Evolutionary conservation across 2,329 filamentous ascomycete species (phyloP).

Genomic region (Zasmidium citrigriseum): DNA sequence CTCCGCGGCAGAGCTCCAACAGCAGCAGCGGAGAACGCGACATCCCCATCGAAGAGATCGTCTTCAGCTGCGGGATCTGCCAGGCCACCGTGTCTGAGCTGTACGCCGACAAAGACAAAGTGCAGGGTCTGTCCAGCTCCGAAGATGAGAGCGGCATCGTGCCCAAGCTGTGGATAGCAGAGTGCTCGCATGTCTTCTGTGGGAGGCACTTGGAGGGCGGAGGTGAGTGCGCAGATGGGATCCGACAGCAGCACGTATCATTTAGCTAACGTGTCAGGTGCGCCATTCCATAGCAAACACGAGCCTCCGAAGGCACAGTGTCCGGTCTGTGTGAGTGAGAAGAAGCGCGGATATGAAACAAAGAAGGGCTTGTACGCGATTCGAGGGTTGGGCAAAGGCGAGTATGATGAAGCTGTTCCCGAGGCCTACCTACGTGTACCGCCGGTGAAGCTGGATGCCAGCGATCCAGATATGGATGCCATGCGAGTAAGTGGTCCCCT

Average conservation of each 20-base stretch:
- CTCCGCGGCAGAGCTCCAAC: conserved; percentile 8
- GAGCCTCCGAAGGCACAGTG: conserved; percentile 46
- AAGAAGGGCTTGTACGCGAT: conserved; percentile 46
- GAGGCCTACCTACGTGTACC: conserved; percentile 45
- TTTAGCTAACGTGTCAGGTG: conserved; percentile 43
- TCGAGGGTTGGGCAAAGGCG: conserved; percentile 43
- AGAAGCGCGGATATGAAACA: conserved; percentile 32
- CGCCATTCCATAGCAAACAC: conserved; percentile 47
- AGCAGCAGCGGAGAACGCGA: conserved; percentile 3
- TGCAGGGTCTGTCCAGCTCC: conserved; percentile 36
- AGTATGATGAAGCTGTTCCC: conserved; percentile 48
- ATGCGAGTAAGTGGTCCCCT: conserved; percentile 42
- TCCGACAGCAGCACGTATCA: too few species aligned
- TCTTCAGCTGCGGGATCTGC: conserved; percentile 53
- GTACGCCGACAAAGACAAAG: conserved; percentile 41
- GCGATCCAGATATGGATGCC: conserved; percentile 43
- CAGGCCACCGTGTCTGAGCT: conserved; percentile 48
- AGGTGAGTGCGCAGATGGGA: conserved; percentile 37
- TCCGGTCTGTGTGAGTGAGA: conserved; percentile 43
- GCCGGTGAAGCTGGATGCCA: conserved; percentile 41
- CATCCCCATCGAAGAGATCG: conserved; percentile 38
- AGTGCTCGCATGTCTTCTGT: conserved; percentile 53
- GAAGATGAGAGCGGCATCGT: conserved; percentile 39
- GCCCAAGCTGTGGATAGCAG: conserved; percentile 49
- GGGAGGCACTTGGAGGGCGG: conserved; percentile 50